Percentiles rank a stretch among this genome's conserved stretches.
These are phyloP conservation scores for Apium graveolens DNA, from an alignment of 129 eudicot genomes.

Conservation along the genomic window DNA sequence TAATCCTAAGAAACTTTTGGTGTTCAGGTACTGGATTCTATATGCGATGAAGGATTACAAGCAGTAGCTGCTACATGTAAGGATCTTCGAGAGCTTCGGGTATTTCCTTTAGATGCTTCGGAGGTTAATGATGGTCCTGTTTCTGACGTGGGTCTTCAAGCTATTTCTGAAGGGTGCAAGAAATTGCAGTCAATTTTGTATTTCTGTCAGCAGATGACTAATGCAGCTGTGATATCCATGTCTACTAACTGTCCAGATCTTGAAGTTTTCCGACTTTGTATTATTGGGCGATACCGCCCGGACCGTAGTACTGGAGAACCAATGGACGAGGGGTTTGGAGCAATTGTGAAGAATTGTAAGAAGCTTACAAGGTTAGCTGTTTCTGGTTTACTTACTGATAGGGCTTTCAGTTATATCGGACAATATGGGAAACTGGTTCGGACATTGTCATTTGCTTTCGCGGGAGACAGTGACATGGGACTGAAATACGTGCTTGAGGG, in stretches of 20 bases:
- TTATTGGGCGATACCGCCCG: slow-evolving; percentile 50
- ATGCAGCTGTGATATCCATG: slow-evolving; percentile 69
- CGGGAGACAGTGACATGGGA: slow-evolving; percentile 56
- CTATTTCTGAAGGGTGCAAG: slow-evolving; percentile 63
- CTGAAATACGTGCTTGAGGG: slow-evolving; percentile 62
- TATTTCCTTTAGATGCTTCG: slow-evolving; percentile 47
- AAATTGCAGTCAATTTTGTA: slow-evolving; percentile 58
- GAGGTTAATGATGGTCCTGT: slow-evolving; percentile 55
- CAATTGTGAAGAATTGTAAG: slow-evolving; percentile 77
- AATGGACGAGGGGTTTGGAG: slow-evolving; percentile 85
- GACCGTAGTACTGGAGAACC: slow-evolving; percentile 58
- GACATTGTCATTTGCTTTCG: slow-evolving; percentile 64
- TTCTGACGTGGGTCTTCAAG: slow-evolving; percentile 67
- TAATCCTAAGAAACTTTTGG: not conserved
- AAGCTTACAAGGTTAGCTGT: slow-evolving; percentile 72
- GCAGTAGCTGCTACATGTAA: slow-evolving; percentile 69
- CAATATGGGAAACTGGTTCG: slow-evolving; percentile 65
- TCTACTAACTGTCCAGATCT: slow-evolving; percentile 73
- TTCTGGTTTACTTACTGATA: slow-evolving; percentile 62
- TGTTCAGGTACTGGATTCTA: slow-evolving; percentile 62
- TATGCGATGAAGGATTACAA: slow-evolving; percentile 71
- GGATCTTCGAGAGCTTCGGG: slow-evolving; percentile 76
- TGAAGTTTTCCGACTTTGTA: slow-evolving; percentile 68
- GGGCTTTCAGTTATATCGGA: slow-evolving; percentile 66
- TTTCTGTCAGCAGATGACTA: slow-evolving; percentile 77